phyloP scores from a whole-genome alignment of 306 rosid species.

The Citrullus colocynthis region DNA sequence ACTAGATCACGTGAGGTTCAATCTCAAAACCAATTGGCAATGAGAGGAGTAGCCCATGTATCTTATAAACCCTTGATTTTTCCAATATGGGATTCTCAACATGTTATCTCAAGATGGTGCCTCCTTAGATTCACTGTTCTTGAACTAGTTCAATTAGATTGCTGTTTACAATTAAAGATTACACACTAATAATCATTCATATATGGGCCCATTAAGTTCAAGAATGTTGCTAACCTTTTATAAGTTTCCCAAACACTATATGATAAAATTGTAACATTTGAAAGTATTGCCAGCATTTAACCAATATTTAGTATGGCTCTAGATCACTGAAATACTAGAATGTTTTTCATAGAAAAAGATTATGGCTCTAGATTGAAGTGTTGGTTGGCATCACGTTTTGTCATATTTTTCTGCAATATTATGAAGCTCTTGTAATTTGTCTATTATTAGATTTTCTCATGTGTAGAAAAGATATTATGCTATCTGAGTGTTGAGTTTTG shows the following conservation, averaged over 20 bases:
- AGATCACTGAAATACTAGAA: not conserved
- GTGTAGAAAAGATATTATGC: not conserved
- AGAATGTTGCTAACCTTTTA: not conserved
- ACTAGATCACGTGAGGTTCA: no score
- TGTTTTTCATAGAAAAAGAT: not conserved
- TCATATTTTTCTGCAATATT: not conserved
- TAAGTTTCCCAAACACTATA: not conserved
- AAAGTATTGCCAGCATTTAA: not conserved
- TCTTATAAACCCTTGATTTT: no score
- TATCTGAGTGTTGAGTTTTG: not conserved
- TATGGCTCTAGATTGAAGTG: not conserved
- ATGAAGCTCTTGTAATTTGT: not conserved
- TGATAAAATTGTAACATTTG: not conserved
- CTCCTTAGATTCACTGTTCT: no score
- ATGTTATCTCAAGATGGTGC: no score
- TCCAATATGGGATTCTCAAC: no score
- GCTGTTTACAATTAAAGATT: not conserved
- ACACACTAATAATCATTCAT: not conserved
- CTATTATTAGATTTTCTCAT: not conserved
- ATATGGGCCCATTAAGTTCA: not conserved
- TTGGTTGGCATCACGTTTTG: not conserved
- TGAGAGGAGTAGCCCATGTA: no score
- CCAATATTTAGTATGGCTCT: not conserved
- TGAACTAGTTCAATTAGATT: not conserved
- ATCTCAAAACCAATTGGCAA: no score